Conservation (phyloP, 1,139 yeast species). For the Hansenula sp. region DNA sequence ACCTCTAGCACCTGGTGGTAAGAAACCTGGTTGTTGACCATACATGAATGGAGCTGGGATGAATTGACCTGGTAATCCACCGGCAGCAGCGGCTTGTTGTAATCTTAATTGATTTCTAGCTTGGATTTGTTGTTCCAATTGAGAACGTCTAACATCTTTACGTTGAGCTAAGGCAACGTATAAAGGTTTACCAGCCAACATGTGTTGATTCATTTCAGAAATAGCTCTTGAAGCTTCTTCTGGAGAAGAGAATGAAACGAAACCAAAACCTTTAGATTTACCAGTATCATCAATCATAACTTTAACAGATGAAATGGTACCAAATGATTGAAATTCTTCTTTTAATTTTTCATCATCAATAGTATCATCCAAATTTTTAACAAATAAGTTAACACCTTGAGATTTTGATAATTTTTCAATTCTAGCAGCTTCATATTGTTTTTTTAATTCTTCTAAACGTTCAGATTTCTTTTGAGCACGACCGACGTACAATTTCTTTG, state of each 20-base stretch:
- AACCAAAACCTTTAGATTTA: conserved; percentile 97
- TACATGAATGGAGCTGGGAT: conserved; percentile 88
- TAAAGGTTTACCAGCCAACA: conserved; percentile 93
- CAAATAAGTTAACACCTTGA: conserved; percentile 96
- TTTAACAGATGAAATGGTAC: conserved; percentile 93
- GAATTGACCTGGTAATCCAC: conserved; percentile 84
- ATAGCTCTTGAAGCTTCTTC: conserved; percentile 99
- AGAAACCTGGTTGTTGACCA: conserved; percentile 78
- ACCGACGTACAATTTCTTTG: conserved; percentile 89
- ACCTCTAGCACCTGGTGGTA: conserved; percentile 80
- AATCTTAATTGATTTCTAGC: conserved; percentile 98
- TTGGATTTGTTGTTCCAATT: conserved; percentile 95
- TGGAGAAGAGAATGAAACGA: conserved; percentile 96
- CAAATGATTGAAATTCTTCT: conserved; percentile 92
- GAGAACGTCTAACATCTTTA: conserved; percentile 96
- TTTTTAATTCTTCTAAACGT: conserved; percentile 94
- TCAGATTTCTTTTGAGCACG: conserved; percentile 99
- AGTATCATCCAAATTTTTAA: conserved; percentile 93
- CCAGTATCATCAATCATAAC: conserved; percentile 95
- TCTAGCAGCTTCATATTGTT: conserved; percentile 90
- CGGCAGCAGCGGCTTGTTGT: conserved; percentile 84
- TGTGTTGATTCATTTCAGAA: conserved; percentile 97
- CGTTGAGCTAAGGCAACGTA: conserved; percentile 99
- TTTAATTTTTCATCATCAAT: conserved; percentile 88
- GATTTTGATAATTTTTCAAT: conserved; percentile 90